Evolutionary conservation across 352 stramenopile genomes (phyloP).

Genomic region (Plasmopara halstedii): DNA sequence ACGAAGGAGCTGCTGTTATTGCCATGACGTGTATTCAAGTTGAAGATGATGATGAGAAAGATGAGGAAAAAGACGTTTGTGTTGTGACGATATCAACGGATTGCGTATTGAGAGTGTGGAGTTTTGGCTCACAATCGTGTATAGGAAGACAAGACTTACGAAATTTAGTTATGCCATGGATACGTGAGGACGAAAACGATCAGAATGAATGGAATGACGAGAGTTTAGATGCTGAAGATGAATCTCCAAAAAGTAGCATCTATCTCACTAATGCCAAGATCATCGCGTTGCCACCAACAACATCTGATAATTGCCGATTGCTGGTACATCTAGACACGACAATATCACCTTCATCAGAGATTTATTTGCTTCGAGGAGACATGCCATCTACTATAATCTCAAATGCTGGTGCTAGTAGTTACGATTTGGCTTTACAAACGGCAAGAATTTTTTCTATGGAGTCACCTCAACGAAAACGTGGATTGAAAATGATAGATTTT

Average conservation of each 20-base stretch:
- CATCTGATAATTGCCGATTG: slow-evolving; percentile 51
- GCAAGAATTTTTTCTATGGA: slow-evolving; percentile 53
- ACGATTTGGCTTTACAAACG: slow-evolving; percentile 38
- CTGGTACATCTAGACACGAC: slow-evolving; percentile 63
- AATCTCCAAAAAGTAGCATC: slow-evolving; percentile 11
- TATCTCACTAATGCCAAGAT: slow-evolving; percentile 54
- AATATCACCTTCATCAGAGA: slow-evolving; percentile 41
- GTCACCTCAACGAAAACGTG: slow-evolving; percentile 26
- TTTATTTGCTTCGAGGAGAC: slow-evolving; percentile 55
- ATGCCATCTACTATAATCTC: slow-evolving; percentile 23
- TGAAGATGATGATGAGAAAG: slow-evolving; percentile 35
- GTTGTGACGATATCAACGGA: slow-evolving; percentile 62
- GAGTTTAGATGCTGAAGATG: slow-evolving; percentile 13
- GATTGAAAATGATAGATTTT: slow-evolving; percentile 67
- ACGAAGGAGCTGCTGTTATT: slow-evolving; percentile 32
- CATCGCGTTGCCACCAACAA: slow-evolving; percentile 40
- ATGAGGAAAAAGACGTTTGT: slow-evolving; percentile 41
- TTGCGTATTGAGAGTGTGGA: slow-evolving; percentile 60
- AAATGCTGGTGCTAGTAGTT: slow-evolving; percentile 13
- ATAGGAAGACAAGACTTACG: slow-evolving; percentile 54
- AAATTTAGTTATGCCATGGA: slow-evolving; percentile 19
- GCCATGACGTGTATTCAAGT: slow-evolving; percentile 59
- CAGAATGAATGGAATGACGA: slow-evolving; percentile 1
- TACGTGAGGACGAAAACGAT: neutral
- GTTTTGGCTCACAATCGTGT: slow-evolving; percentile 54